phyloP scores from a whole-genome alignment of 2,329 filamentous ascomycete genomes.

The Exophiala sideris region DNA sequence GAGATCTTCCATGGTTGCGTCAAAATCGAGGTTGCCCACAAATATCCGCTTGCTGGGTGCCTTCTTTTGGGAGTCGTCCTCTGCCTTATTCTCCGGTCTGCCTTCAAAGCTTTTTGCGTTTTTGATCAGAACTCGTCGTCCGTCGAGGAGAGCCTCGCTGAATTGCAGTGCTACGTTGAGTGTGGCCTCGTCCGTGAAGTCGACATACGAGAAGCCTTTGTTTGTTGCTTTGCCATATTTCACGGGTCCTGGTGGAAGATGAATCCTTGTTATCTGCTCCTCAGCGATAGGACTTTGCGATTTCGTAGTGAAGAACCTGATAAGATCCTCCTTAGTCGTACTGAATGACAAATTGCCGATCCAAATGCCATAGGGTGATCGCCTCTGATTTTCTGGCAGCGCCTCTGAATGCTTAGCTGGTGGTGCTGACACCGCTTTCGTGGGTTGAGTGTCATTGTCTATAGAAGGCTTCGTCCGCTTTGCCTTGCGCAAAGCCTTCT shows the following conservation, averaged over 20 bases:
- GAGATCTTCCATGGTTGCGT: conserved; percentile 75
- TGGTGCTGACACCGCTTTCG: conserved; percentile 28
- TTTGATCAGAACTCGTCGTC: conserved; percentile 87
- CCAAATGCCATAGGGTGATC: conserved; percentile 86
- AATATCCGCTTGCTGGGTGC: conserved; percentile 78
- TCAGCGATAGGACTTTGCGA: conserved; percentile 45
- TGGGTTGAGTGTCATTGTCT: conserved; percentile 27
- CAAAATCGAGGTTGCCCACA: conserved; percentile 83
- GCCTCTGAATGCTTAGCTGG: conserved; percentile 23
- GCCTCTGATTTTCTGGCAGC: conserved; percentile 40
- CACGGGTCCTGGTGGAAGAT: conserved; percentile 64
- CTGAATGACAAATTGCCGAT: conserved; percentile 92
- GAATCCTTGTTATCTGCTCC: conserved; percentile 75
- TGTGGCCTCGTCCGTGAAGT: conserved; percentile 68
- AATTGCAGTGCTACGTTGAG: conserved; percentile 76
- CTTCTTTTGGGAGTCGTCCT: conserved; percentile 46
- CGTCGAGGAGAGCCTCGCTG: conserved; percentile 75
- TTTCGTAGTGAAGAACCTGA: conserved; percentile 62
- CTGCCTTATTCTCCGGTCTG: conserved; percentile 60
- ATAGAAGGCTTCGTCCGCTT: conserved; percentile 60
- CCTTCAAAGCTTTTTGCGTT: conserved; percentile 86
- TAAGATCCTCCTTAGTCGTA: conserved; percentile 69
- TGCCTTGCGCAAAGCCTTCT: conserved; percentile 82
- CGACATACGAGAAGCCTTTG: conserved; percentile 94
- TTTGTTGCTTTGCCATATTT: conserved; percentile 62